Conservation (phyloP, 139 green algal species). For the Chlamydomonas sp. region DNA sequence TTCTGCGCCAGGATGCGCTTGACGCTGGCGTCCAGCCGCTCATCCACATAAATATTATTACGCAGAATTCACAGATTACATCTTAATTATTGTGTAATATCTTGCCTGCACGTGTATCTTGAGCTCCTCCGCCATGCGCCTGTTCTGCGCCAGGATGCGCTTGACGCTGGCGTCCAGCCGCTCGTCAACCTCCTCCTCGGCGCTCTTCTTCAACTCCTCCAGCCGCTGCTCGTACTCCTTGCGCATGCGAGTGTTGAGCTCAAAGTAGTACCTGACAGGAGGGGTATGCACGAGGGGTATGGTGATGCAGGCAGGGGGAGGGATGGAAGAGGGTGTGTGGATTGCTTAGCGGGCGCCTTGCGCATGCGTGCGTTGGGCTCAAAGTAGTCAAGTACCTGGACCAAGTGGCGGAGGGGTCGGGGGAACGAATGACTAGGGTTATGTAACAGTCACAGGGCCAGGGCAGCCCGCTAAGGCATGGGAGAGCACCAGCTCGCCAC, state of each 20-base stretch:
- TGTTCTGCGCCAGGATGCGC: slow-evolving; percentile 82
- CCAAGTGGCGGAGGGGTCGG: too few species aligned
- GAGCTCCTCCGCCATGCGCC: slow-evolving; percentile 82
- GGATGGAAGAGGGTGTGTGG: too few species aligned
- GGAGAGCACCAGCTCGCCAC: too few species aligned
- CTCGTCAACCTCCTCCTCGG: slow-evolving; percentile 75
- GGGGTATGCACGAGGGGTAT: not conserved
- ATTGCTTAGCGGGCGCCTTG: not conserved
- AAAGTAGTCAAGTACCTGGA: too few species aligned
- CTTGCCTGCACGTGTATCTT: slow-evolving; percentile 75
- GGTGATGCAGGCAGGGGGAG: not conserved
- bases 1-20: slow-evolving; percentile 81
- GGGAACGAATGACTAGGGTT: too few species aligned
- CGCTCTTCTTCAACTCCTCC: slow-evolving; percentile 74
- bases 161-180: slow-evolving; percentile 76
- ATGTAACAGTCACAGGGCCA: too few species aligned
- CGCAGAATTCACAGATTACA: not conserved
- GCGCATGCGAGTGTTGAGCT: slow-evolving; percentile 69
- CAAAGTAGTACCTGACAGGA: slow-evolving; percentile 68
- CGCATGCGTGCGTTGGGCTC: not conserved
- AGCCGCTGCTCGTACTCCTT: slow-evolving; percentile 82
- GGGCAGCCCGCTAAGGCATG: too few species aligned
- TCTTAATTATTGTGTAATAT: not conserved
- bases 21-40: slow-evolving; percentile 39
- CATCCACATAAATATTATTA: not conserved